A percentile compares a stretch with the other conserved stretches of the same genome.
These are phyloP conservation scores for Tremella fuciformis DNA, from an alignment of 768 basidiomycete species.

Conservation along the genomic window DNA sequence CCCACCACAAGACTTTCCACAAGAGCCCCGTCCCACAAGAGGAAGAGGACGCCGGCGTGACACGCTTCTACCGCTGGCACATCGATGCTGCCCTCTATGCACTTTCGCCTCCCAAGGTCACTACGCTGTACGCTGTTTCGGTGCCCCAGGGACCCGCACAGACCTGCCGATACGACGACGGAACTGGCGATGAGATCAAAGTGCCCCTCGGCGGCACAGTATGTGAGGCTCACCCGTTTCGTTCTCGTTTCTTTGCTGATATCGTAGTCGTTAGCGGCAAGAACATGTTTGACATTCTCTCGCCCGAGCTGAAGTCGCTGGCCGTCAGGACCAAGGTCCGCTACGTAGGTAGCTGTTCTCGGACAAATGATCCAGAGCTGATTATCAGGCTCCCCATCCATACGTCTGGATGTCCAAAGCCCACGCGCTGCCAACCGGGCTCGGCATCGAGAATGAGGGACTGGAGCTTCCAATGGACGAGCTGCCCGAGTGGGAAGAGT, in stretches of 20 bases:
- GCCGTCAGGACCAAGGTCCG: constrained; percentile 71
- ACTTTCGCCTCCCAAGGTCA: constrained; percentile 64
- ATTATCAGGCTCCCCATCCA: constrained; percentile 62
- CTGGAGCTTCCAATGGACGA: constrained; percentile 65
- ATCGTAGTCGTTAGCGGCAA: constrained; percentile 59
- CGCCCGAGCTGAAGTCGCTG: constrained; percentile 69
- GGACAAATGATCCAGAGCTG: not conserved
- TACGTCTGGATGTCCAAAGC: constrained; percentile 88
- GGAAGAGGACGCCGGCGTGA: constrained; percentile 71
- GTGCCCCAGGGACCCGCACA: constrained; percentile 69
- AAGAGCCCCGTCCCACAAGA: constrained; percentile 69
- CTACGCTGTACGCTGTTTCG: constrained; percentile 73
- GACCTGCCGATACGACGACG: constrained; percentile 75
- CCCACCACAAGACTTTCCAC: constrained; percentile 81
- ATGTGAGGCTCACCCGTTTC: constrained; percentile 57
- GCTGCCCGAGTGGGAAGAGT: constrained; percentile 78
- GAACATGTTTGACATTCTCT: constrained; percentile 78
- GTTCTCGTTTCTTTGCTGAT: not conserved
- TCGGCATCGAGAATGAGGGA: constrained; percentile 77
- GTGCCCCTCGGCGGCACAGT: constrained; percentile 86
- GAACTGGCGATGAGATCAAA: constrained; percentile 73
- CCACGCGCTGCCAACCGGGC: constrained; percentile 68
- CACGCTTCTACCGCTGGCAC: constrained; percentile 90
- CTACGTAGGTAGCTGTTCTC: constrained; percentile 55
- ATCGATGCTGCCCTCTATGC: constrained; percentile 66